phyloP scores from a whole-genome alignment of 2,329 filamentous ascomycete genomes.

The Pseudogymnoascus sp. region DNA sequence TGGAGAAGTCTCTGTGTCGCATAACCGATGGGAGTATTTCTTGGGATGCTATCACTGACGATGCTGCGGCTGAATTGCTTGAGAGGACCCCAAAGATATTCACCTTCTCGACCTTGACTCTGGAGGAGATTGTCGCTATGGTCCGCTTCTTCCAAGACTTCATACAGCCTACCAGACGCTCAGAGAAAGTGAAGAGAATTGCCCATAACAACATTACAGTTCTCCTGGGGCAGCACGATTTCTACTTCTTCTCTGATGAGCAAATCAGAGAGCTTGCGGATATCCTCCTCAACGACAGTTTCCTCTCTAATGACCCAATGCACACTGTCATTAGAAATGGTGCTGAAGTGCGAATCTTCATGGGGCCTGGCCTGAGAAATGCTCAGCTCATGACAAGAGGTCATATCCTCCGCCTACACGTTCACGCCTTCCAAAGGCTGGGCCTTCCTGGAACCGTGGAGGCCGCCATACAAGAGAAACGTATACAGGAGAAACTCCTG shows the following conservation, averaged over 20 bases:
- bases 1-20: neutral
- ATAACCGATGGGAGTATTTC: neutral
- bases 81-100: neutral
- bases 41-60: neutral
- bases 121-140: neutral
- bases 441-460: neutral
- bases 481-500: neutral
- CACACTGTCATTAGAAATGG: neutral
- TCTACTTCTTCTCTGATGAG: conserved; percentile 28
- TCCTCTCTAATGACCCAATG: neutral
- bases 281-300: neutral
- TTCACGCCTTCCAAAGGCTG: neutral
- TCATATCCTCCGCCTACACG: neutral
- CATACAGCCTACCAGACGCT: neutral
- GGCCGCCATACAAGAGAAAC: neutral
- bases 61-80: neutral
- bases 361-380: neutral
- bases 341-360: neutral
- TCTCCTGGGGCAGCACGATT: neutral
- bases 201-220: neutral
- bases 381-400: neutral
- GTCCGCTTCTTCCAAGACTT: neutral
- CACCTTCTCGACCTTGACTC: neutral
- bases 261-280: conserved; percentile 30
- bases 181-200: conserved; percentile 1